Evolutionary conservation across 768 basidiomycete genomes (phyloP).

Genomic region (Boletellus ananas): DNA sequence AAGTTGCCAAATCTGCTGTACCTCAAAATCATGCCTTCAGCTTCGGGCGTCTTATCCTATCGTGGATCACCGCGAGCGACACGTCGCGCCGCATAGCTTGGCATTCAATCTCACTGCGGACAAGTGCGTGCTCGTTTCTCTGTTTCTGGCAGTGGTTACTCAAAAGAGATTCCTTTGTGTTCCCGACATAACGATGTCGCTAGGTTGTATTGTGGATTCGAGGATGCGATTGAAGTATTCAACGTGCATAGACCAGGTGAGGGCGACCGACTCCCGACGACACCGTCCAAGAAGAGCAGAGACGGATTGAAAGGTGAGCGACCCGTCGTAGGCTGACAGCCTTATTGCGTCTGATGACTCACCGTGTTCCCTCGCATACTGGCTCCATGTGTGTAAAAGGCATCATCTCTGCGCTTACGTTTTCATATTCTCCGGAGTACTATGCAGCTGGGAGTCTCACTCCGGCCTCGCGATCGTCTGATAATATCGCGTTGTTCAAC

Average conservation of each 20-base stretch:
- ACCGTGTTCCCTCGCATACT: too few species aligned
- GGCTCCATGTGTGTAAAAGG: slow-evolving; percentile 42
- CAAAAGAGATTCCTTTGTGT: too few species aligned
- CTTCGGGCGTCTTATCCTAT: too few species aligned
- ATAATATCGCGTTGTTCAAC: slow-evolving; percentile 60
- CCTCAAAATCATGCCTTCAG: too few species aligned
- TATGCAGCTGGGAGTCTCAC: slow-evolving; percentile 80
- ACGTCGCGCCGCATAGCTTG: too few species aligned
- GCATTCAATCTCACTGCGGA: too few species aligned
- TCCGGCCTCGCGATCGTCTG: slow-evolving; percentile 38
- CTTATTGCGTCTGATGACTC: too few species aligned
- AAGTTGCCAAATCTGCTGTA: too few species aligned
- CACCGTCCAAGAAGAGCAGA: slow-evolving; percentile 70
- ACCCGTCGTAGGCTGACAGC: background rate
- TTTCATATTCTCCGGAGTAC: slow-evolving; percentile 60
- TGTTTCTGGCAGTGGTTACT: slow-evolving; percentile 18
- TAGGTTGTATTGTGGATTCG: slow-evolving; percentile 81
- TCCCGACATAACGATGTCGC: background rate
- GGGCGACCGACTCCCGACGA: slow-evolving; percentile 66
- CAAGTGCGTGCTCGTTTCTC: too few species aligned
- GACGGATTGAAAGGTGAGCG: slow-evolving; percentile 82
- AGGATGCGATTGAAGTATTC: slow-evolving; percentile 83
- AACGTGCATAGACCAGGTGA: slow-evolving; percentile 71
- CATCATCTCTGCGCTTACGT: slow-evolving; percentile 81
- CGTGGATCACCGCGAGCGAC: too few species aligned